Conservation (phyloP, 441 rosid genomes). For the Gossypium davidsonii region DNA sequence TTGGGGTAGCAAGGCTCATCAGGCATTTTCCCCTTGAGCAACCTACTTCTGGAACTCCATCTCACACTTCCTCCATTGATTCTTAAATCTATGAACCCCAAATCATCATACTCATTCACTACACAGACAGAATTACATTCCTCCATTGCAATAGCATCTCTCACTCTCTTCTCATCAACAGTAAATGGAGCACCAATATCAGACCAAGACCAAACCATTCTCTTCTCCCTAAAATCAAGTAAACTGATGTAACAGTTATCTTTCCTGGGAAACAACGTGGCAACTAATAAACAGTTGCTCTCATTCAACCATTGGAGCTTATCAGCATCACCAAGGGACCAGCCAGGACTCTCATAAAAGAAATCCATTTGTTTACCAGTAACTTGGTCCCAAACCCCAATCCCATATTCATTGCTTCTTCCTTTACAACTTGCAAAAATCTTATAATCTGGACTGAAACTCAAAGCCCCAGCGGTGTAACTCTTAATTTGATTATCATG, state of each 20-base stretch:
- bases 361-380: conserved; percentile 81
- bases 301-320: conserved; percentile 76
- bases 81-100: conserved; percentile 87
- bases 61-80: conserved; percentile 57
- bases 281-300: conserved; percentile 70
- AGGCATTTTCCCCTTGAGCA: conserved; percentile 75
- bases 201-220: conserved; percentile 95
- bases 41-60: conserved; percentile 86
- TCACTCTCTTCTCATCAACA: conserved; percentile 73
- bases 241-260: conserved; percentile 89
- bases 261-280: conserved; percentile 87
- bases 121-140: conserved; percentile 68
- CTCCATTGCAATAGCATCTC: conserved; percentile 92
- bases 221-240: conserved; percentile 76
- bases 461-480: conserved; percentile 79
- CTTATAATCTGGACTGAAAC: conserved; percentile 51
- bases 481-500: conserved; percentile 71
- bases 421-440: conserved; percentile 86
- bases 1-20: conserved; percentile 91
- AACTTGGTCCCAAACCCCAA: conserved; percentile 96
- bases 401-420: conserved; percentile 81
- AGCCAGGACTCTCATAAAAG: conserved; percentile 70
- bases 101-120: conserved; percentile 86
- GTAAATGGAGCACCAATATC: conserved; percentile 54
- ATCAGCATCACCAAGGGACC: conserved; percentile 95